Base-by-base conservation (phyloP, 768 basidiomycete species). In the Rhizopogon vinicolor region DNA sequence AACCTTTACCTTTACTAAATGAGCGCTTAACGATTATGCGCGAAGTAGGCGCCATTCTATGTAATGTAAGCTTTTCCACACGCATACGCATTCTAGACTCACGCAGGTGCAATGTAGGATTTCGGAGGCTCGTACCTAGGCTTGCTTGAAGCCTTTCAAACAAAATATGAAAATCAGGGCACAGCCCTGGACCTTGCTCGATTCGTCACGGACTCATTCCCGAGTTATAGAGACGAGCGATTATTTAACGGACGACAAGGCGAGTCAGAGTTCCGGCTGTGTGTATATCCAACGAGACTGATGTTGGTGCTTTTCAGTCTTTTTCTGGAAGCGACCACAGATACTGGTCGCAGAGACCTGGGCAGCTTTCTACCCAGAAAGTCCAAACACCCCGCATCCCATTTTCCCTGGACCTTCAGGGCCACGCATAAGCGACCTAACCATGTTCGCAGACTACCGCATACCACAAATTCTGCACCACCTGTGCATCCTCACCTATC, bases 361-460 rank as follows among this genome's bases (percentile, higher is more conserved):
- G 93, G 93, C 93, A 2, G 92, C 93, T 2, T 93, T 94, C 75
- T 89, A 87, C 68, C 91, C 91, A 1, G 64, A 72, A 3, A 68
- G 75, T 2, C 56, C 58, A 72, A 10, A 60, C 71, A 54, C 66
- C 7, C 62, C 74, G 0, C 92, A 94, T 66, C 92, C 91, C 3
- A 72, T 93, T 42, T 91, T 94, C 71, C 86, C 87, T 3, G 74
- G 78, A 14, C 51, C 62, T 7, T 66, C 66, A 9, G 86, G 85
- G 5, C 74, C 85, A 18, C 75, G 76, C 39, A 89, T 93, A 58
- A 76, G 80, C 49, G 73, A 84, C 48, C 79, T 95, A 10, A 93
- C 93, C 19, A 95, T 94, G 93, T 96, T 96, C 68, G 91, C 93
- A 5, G 93, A 95, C 74, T 93, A 94, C 65, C 84, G 91, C 41